phyloP scores from a whole-genome alignment of 192 early-diverging fungal genomes.

The Endogone sp. region DNA sequence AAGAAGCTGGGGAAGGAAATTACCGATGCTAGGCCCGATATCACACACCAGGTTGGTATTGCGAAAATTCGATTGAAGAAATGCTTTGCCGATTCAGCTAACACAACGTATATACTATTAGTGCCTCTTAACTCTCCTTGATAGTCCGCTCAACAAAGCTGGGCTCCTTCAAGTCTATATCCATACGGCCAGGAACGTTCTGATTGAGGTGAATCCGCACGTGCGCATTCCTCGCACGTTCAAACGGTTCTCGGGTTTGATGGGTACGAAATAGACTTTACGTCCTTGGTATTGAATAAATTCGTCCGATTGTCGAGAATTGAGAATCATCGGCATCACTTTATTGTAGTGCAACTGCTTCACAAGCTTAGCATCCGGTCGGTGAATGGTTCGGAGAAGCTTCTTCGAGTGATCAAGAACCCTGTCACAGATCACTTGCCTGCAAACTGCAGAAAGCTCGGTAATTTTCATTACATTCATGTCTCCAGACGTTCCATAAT shows the following conservation, averaged over 20 bases:
- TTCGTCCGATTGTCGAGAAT: conserved; percentile 1
- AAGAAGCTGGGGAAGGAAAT: conserved; percentile 78
- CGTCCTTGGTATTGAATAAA: neutral
- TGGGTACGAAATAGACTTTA: too few species aligned
- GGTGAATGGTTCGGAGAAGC: conserved; percentile 86
- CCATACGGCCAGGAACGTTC: conserved; percentile 88
- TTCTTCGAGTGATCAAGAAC: conserved; percentile 97
- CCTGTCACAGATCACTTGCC: conserved; percentile 96
- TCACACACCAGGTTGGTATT: conserved; percentile 81
- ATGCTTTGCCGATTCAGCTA: neutral
- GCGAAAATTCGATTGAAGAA: neutral
- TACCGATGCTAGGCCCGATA: conserved; percentile 86
- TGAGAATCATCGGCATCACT: neutral
- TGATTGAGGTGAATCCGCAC: conserved; percentile 98
- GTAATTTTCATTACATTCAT: conserved; percentile 50
- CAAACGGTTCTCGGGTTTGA: conserved; percentile 96
- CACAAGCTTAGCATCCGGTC: conserved; percentile 96
- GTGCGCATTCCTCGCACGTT: conserved; percentile 99
- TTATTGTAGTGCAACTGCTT: conserved; percentile 83
- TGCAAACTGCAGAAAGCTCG: conserved; percentile 78
- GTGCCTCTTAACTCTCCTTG: conserved; percentile 93
- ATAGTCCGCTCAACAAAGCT: conserved; percentile 98
- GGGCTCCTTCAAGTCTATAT: conserved; percentile 98
- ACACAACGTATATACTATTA: too few species aligned
- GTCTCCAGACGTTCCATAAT: neutral